Percentiles rank a stretch among this genome's conserved stretches.
Evolutionary conservation across 768 basidiomycete genomes (phyloP).

Genomic region (Scleroderma citrinum): DNA sequence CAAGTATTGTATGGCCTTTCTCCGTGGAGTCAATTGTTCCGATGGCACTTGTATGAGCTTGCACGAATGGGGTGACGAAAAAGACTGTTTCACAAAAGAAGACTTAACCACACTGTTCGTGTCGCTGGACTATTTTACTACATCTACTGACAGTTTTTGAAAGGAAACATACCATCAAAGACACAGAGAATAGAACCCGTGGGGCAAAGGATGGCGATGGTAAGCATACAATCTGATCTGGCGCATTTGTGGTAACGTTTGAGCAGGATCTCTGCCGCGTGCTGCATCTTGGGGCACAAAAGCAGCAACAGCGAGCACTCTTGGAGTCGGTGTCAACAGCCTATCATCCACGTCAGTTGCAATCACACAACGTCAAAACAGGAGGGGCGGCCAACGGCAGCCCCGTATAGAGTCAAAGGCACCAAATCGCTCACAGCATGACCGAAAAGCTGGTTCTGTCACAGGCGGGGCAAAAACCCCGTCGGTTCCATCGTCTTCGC

Average conservation of each 20-base stretch:
- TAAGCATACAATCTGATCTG: slow-evolving; percentile 3
- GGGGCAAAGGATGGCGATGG: slow-evolving; percentile 59
- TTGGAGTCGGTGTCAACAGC: slow-evolving; percentile 10
- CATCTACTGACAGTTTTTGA: background rate
- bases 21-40: slow-evolving; percentile 77
- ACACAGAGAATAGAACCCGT: slow-evolving; percentile 66
- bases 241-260: slow-evolving; percentile 6
- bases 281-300: slow-evolving; percentile 60
- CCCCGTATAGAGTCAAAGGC: slow-evolving; percentile 38
- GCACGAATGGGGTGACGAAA: slow-evolving; percentile 98
- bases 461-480: slow-evolving; percentile 36
- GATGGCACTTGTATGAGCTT: slow-evolving; percentile 90
- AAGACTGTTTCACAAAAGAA: slow-evolving; percentile 96
- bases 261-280: slow-evolving; percentile 52
- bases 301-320: slow-evolving; percentile 20
- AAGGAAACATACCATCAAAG: slow-evolving; percentile 92
- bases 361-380: slow-evolving; percentile 32
- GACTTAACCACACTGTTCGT: slow-evolving; percentile 87
- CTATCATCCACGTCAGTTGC: slow-evolving; percentile 17
- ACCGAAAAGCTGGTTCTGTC: too few relatives aligned
- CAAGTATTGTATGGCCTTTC: slow-evolving; percentile 95
- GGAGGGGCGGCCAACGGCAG: slow-evolving; percentile 45
- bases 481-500: slow-evolving; percentile 47
- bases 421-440: slow-evolving; percentile 33
- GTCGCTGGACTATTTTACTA: slow-evolving; percentile 5